Percentiles rank a stretch among this genome's conserved stretches.
Conservation (phyloP, 805 yeast species). For the Ogataea corticis region DNA sequence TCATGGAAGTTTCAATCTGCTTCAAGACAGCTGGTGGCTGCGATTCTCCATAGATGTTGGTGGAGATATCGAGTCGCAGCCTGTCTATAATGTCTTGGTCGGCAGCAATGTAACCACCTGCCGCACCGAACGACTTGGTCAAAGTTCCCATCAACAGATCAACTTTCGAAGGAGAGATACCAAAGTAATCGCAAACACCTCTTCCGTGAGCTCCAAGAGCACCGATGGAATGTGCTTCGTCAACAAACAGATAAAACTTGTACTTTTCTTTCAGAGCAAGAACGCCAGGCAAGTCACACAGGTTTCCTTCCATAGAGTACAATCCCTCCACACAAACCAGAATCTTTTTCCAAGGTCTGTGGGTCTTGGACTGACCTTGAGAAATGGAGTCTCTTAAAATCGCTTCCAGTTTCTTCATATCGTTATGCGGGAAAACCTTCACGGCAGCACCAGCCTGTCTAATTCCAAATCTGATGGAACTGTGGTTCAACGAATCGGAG, state of each 20-base stretch:
- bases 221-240: conserved; percentile 98
- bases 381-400: conserved; percentile 81
- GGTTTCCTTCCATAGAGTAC: conserved; percentile 90
- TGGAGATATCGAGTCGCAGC: conserved; percentile 69
- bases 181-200: conserved; percentile 94
- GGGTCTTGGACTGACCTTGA: conserved; percentile 92
- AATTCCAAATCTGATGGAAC: conserved; percentile 93
- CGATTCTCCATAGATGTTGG: conserved; percentile 78
- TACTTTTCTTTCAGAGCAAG: conserved; percentile 78
- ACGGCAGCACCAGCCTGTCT: conserved; percentile 91
- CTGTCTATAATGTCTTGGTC: conserved; percentile 66
- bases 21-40: conserved; percentile 89
- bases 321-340: conserved; percentile 88
- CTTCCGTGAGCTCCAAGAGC: conserved; percentile 95
- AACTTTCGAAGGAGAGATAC: conserved; percentile 68
- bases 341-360: conserved; percentile 93
- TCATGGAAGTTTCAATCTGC: conserved; percentile 80
- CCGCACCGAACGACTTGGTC: conserved; percentile 97
- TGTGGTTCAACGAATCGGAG: conserved; percentile 93
- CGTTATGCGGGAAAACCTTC: conserved; percentile 89
- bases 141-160: conserved; percentile 97
- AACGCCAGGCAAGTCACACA: conserved; percentile 76
- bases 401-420: conserved; percentile 76
- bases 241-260: conserved; percentile 87
- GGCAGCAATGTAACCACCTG: conserved; percentile 97